phyloP scores from a whole-genome alignment of 352 stramenopile genomes.

The Aphanomyces cochlioides region DNA sequence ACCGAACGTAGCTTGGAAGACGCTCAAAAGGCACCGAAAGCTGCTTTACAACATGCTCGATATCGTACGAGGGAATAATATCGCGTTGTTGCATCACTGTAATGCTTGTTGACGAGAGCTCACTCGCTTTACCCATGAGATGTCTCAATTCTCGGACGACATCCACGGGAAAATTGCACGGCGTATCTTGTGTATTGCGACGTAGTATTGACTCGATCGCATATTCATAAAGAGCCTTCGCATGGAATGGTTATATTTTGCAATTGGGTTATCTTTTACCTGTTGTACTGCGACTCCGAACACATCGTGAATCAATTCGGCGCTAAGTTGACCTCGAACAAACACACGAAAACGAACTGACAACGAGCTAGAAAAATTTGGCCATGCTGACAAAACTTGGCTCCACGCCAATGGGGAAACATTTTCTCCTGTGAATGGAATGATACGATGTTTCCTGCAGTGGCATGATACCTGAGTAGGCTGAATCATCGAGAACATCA shows the following conservation, averaged over 20 bases:
- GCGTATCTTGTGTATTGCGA: not conserved
- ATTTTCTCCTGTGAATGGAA: not conserved
- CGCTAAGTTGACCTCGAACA: slow-evolving; percentile 64
- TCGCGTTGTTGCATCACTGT: slow-evolving; percentile 7
- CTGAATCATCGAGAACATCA: slow-evolving; percentile 36
- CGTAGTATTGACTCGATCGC: slow-evolving; percentile 60
- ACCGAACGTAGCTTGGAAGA: slow-evolving; percentile 2
- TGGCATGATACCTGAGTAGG: not conserved
- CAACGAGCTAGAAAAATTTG: slow-evolving; percentile 17
- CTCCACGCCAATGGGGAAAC: slow-evolving; percentile 2
- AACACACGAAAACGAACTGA: slow-evolving; percentile 62
- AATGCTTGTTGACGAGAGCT: slow-evolving; percentile 15
- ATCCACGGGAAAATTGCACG: not conserved
- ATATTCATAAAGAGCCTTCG: slow-evolving; percentile 64
- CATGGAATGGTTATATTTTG: not conserved
- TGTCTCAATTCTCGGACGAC: not conserved
- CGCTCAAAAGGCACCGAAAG: slow-evolving; percentile 8
- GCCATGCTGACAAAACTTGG: slow-evolving; percentile 8
- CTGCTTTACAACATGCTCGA: slow-evolving; percentile 26
- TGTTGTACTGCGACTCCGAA: slow-evolving; percentile 72
- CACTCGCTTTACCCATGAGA: slow-evolving; percentile 4
- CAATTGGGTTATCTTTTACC: not conserved
- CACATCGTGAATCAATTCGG: slow-evolving; percentile 47
- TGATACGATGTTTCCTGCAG: not conserved
- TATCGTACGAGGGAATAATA: slow-evolving; percentile 24